Evolutionary conservation across 2,329 filamentous ascomycete species (phyloP).

Genomic region (Paraconiothyrium sp.): DNA sequence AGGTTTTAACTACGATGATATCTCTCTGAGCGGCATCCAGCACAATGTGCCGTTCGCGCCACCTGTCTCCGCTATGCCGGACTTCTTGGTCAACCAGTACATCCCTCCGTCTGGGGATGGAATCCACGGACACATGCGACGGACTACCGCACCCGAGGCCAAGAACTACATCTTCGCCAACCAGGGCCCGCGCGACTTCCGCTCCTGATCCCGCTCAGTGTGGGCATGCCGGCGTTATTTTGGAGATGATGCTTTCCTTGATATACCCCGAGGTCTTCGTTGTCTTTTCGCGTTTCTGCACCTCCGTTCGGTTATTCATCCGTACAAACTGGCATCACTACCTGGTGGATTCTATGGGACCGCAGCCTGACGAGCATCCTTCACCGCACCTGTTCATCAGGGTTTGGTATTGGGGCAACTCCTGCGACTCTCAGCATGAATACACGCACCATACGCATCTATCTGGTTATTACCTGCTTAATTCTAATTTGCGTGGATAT

Average conservation of each 20-base stretch:
- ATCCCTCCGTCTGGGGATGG: conserved; percentile 53
- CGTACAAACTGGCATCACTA: conserved; percentile 8
- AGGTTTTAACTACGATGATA: conserved; percentile 39
- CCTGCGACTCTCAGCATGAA: conserved; percentile 4
- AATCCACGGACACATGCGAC: conserved; percentile 39
- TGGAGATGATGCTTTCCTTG: conserved; percentile 6
- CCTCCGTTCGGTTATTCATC: background rate
- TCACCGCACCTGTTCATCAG: background rate
- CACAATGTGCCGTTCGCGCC: conserved; percentile 47
- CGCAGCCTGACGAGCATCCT: background rate
- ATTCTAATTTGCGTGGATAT: conserved; percentile 9
- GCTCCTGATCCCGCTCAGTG: conserved; percentile 9
- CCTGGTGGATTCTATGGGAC: background rate
- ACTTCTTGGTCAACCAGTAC: conserved; percentile 59
- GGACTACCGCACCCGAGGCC: conserved; percentile 43
- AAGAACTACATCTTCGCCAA: conserved; percentile 61
- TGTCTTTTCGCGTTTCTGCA: background rate
- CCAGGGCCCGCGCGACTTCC: conserved; percentile 56
- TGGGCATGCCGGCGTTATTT: conserved; percentile 15
- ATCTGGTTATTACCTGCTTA: conserved; percentile 11
- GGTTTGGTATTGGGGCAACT: background rate
- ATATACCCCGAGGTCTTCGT: conserved; percentile 13
- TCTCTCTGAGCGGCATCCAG: conserved; percentile 41
- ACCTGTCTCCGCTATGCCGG: conserved; percentile 42
- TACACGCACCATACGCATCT: conserved; percentile 4